These are phyloP conservation scores for Metschnikowia sp. DNA, from an alignment of 805 yeast genomes.

Conservation along the genomic window DNA sequence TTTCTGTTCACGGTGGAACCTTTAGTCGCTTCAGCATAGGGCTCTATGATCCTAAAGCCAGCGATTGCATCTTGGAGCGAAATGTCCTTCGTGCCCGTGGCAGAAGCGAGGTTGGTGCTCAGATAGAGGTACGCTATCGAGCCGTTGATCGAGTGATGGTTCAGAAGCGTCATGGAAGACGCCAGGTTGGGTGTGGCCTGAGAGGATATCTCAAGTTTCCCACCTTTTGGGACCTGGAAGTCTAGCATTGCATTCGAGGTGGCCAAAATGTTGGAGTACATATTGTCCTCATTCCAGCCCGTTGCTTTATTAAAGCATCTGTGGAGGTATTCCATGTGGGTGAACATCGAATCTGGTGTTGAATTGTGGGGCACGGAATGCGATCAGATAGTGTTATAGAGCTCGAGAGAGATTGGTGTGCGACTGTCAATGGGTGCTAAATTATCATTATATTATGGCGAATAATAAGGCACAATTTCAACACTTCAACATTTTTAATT, in stretches of 20 bases:
- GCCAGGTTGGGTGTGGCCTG: conserved; percentile 68
- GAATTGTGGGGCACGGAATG: no score
- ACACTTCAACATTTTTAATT: no score
- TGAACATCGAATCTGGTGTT: conserved; percentile 47
- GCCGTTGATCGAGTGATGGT: conserved; percentile 66
- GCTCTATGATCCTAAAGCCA: conserved; percentile 62
- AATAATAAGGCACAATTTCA: no score
- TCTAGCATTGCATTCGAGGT: conserved; percentile 68
- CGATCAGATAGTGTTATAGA: no score
- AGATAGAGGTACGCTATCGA: conserved; percentile 80
- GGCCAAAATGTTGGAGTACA: conserved; percentile 72
- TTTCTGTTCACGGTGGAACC: neutral
- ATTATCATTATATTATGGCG: no score
- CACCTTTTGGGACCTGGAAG: conserved; percentile 68
- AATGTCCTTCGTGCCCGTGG: conserved; percentile 49
- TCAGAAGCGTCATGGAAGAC: conserved; percentile 67
- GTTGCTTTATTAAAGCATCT: conserved; percentile 66
- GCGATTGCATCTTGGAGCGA: conserved; percentile 65
- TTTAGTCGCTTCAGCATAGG: conserved; percentile 21
- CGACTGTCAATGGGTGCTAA: no score
- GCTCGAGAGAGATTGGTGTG: no score
- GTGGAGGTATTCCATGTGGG: conserved; percentile 84
- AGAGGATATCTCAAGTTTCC: conserved; percentile 63
- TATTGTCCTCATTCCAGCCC: conserved; percentile 76
- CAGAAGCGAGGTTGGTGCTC: conserved; percentile 51